Base-by-base conservation (phyloP, 768 basidiomycete genomes). In the Xerocomus brunneocitrinus region DNA sequence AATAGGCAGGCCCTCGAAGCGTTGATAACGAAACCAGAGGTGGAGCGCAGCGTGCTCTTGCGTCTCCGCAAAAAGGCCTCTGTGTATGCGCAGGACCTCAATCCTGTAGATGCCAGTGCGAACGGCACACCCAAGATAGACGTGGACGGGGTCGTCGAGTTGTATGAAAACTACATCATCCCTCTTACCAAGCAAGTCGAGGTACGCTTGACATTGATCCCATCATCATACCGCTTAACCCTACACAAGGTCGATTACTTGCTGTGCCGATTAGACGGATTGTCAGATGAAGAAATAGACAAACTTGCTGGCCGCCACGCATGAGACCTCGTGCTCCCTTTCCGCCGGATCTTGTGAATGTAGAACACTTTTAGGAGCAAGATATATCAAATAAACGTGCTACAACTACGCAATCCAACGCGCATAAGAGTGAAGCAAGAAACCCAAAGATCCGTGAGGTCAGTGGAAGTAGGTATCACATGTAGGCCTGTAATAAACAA, bases 151-250 rank as follows among this genome's bases (percentile, higher is more conserved):
- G 92, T 99, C 14, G 89, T 97, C 24, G 86, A 91, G 65, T 70
- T 99, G 57, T 99, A 99, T 65, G 85, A 94, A 66, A 89, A 87
- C 64, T 93, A 87, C 63, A 94, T 99, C 58, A 99, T 99, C 54
- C 97, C 97, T 8, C 69, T 99, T 59, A 99, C 97, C 1, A 98
- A 95, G 70, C 93, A 97, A 66, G 91, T 99, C 53, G 97, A 99
- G 91, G 95, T 95, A 66, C 44, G 78, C 32, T 52, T 2, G 73
- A 62, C 13, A 24, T 40, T 42, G 14, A 5, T 42, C 30, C 25
- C 47, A 9, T 13, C 24, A 36, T 49, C 49, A 38, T 42, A 38
- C 50, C 44, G 7, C 44, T 36, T 43, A 39, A 62, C 42, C 16
- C 13, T 24, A 14, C 35, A 12, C 34, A 62, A 98, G 95, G 91